Evolutionary conservation across 1,139 yeast species (phyloP).

Genomic region (Blastobotrys malaysiensis): DNA sequence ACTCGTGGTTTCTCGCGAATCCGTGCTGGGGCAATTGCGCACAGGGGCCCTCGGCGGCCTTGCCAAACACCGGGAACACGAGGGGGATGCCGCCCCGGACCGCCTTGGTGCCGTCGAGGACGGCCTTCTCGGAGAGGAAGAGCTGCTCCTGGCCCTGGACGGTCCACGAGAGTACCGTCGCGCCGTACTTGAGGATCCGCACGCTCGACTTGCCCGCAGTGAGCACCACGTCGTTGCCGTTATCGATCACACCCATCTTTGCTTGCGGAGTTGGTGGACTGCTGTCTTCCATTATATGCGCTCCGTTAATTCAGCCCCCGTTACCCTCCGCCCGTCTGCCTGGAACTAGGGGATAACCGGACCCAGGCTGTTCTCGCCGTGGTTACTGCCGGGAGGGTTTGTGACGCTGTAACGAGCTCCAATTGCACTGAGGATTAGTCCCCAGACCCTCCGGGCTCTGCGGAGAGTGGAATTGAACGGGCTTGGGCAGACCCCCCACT

Average conservation of each 20-base stretch:
- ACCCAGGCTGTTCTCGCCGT: no score
- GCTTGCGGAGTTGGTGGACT: not conserved
- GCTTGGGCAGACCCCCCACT: no score
- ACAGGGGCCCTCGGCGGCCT: constrained; percentile 45
- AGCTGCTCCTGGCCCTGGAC: constrained; percentile 64
- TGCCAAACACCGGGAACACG: constrained; percentile 92
- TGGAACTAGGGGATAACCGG: no score
- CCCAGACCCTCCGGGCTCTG: no score
- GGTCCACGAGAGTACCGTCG: constrained; percentile 81
- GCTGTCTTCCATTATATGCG: not conserved
- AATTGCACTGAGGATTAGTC: no score
- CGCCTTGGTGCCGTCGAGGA: constrained; percentile 83
- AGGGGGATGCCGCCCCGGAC: constrained; percentile 97
- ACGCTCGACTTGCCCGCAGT: constrained; percentile 52
- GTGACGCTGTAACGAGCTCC: no score
- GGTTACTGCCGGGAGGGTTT: no score
- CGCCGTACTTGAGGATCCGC: constrained; percentile 76
- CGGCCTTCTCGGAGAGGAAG: constrained; percentile 61
- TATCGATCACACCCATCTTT: constrained; percentile 56
- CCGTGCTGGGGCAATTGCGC: constrained; percentile 88
- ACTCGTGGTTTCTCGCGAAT: constrained; percentile 78
- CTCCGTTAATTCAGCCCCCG: no score
- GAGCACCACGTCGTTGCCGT: constrained; percentile 56
- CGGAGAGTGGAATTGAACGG: no score
- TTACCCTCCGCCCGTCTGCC: no score